Percentiles rank a stretch among this genome's conserved stretches.
Conservation (phyloP, 176 grass and related monocot species). For the Carex cristatella region DNA sequence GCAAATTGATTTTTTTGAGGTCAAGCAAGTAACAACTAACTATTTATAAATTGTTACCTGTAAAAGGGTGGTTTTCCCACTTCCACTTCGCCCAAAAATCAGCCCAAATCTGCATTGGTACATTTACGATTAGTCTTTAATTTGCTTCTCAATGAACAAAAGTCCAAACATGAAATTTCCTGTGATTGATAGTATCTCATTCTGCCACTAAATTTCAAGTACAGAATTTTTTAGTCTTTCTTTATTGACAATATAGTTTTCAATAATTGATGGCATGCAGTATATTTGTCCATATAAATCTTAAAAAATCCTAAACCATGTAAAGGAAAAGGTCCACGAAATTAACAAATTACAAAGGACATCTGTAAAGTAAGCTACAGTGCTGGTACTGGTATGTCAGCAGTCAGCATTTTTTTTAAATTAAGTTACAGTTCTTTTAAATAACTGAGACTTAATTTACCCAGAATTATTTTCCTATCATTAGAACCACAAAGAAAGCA, state of each 20-base stretch:
- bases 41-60: slow-evolving; percentile 31
- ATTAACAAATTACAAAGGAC: neutral
- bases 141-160: neutral
- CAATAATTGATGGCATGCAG: neutral
- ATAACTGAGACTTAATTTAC: neutral
- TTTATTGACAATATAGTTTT: neutral
- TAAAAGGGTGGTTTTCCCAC: slow-evolving; percentile 93
- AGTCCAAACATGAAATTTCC: neutral
- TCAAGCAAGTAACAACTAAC: neutral
- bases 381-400: neutral
- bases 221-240: neutral
- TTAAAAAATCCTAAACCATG: neutral
- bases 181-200: neutral
- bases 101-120: slow-evolving; percentile 64
- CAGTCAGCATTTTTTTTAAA: neutral
- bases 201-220: neutral
- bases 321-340: neutral
- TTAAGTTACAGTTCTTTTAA: neutral
- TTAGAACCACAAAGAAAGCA: neutral
- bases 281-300: neutral
- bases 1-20: neutral
- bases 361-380: neutral
- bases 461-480: neutral
- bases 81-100: slow-evolving; percentile 84
- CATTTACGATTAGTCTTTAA: neutral